Conservation (phyloP, 1,284 basidiomycete species). For the Anthracocystis walkeri region DNA sequence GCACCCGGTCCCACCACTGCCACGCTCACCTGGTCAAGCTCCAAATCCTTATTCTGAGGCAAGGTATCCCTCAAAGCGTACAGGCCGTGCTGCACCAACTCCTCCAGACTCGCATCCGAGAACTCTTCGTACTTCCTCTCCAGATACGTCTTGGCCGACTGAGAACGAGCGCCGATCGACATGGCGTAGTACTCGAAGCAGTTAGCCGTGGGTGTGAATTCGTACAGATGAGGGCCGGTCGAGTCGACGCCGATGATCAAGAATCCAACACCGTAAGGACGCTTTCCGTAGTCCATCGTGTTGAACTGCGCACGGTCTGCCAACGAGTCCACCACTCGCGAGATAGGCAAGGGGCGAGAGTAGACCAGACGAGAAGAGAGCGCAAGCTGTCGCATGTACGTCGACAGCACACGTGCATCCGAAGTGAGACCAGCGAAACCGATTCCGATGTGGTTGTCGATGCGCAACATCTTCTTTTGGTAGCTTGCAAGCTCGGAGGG, state of each 20-base stretch:
- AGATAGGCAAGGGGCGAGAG: conserved; percentile 92
- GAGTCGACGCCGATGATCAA: conserved; percentile 96
- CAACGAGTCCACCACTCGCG: conserved; percentile 89
- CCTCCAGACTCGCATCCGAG: conserved; percentile 55
- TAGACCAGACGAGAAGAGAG: conserved; percentile 95
- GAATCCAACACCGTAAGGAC: conserved; percentile 98
- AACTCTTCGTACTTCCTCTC: conserved; percentile 94
- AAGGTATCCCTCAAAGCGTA: conserved; percentile 67
- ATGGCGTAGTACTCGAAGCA: conserved; percentile 99
- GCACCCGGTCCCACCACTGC: conserved; percentile 67
- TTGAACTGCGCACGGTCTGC: conserved; percentile 99
- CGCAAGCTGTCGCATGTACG: conserved; percentile 99
- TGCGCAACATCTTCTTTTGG: conserved; percentile 99
- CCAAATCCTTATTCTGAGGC: conserved; percentile 68
- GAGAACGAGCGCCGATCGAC: conserved; percentile 96
- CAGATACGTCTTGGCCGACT: conserved; percentile 98
- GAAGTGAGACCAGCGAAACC: conserved; percentile 98
- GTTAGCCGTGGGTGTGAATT: conserved; percentile 97
- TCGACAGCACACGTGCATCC: conserved; percentile 87
- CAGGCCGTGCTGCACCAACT: conserved; percentile 62
- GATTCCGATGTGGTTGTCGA: conserved; percentile 99
- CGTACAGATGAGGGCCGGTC: conserved; percentile 94
- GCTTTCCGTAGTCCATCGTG: conserved; percentile 96
- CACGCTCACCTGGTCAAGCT: conserved; percentile 62
- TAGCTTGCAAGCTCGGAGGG: conserved; percentile 97